Evolutionary conservation across 768 basidiomycete genomes (phyloP), one percentile per base, ranked within the genome.

Genomic region (Lactarius psammicola): DNA sequence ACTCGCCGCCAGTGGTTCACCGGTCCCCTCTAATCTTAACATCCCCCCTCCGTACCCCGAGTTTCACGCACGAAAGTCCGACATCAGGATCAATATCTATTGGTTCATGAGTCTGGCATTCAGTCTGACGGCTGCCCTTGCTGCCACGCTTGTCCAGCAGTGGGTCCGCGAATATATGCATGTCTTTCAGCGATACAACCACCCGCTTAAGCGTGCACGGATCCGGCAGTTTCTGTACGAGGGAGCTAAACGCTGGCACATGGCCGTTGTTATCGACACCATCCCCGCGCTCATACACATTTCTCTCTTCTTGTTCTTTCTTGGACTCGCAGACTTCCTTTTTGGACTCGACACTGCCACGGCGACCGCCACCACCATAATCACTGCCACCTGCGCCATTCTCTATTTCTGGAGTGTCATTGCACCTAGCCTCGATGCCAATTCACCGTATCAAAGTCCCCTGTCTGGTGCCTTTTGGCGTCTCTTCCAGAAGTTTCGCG

Each of bases 201-300:
- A 40, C 9, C 67, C 55, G 31, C 59, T 49, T 0, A 79, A 65
- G 63, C 78, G 78, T 17, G 80, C 80, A 0, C 74, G 81, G n/a
- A 76, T 81, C 2, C 77, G 78, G 18, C 76, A 80, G 10, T 82
- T 57, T 26, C 18, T 65, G 7, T 59, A 78, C 63, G 74, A 77
- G 46, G 80, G 80, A 20, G 65, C 82, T 28, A 72, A 76, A 23
- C 70, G 68, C 42, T 84, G 81, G 71, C 70, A 73, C 13, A 77
- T 84, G 74, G 70, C 76, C 15, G 71, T 76, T 1, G 71, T 84
- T 2, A 78, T 83, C 7, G 76, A 79, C 54, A 66, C 74, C 20
- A 79, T 84, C 31, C 83, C 83, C 1, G 74, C 79, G 20, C 76
- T 84, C 23, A 76, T 85, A 20, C 83, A 84, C 66, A 73, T 80